These are phyloP conservation scores for Waitea zeae DNA, from an alignment of 1,284 basidiomycete species.

Conservation along the genomic window DNA sequence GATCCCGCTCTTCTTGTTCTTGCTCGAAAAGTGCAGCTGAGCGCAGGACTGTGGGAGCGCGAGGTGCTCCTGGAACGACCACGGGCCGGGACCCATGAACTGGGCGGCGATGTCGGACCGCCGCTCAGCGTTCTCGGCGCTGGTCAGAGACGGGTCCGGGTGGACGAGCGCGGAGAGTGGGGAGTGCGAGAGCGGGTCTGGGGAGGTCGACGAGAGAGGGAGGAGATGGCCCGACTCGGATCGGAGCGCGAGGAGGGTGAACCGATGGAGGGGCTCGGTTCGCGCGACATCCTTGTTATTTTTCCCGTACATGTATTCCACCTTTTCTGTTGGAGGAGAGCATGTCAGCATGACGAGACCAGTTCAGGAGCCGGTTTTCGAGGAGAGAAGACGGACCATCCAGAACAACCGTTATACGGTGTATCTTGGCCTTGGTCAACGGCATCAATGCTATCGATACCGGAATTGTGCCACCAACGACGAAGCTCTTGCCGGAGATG, in stretches of 20 bases:
- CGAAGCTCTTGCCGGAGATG: constrained; percentile 66
- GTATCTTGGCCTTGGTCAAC: constrained; percentile 70
- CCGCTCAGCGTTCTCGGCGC: constrained; percentile 28
- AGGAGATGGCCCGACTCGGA: too few species aligned
- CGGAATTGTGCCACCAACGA: constrained; percentile 73
- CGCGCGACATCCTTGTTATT: constrained; percentile 56
- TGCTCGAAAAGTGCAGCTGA: constrained; percentile 64
- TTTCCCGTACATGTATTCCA: constrained; percentile 78
- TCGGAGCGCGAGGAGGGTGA: constrained; percentile 55
- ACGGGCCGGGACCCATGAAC: constrained; percentile 61
- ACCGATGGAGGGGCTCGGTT: constrained; percentile 53
- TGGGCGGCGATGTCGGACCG: constrained; percentile 34
- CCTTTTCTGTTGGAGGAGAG: constrained; percentile 41
- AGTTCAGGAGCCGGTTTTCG: too few species aligned
- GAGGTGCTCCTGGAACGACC: constrained; percentile 42
- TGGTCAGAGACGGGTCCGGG: too few species aligned
- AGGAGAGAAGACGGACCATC: constrained; percentile 56
- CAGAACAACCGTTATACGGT: constrained; percentile 60
- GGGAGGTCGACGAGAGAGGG: too few species aligned
- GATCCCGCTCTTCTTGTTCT: constrained; percentile 71
- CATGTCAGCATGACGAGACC: constrained; percentile 1
- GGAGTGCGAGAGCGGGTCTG: constrained; percentile 32
- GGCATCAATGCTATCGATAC: constrained; percentile 76
- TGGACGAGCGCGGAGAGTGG: constrained; percentile 27
- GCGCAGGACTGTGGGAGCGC: constrained; percentile 37